Percentiles rank a stretch among this genome's conserved stretches.
phyloP scores from a whole-genome alignment of 179 eudicot genomes.

The Spergularia azorica region DNA sequence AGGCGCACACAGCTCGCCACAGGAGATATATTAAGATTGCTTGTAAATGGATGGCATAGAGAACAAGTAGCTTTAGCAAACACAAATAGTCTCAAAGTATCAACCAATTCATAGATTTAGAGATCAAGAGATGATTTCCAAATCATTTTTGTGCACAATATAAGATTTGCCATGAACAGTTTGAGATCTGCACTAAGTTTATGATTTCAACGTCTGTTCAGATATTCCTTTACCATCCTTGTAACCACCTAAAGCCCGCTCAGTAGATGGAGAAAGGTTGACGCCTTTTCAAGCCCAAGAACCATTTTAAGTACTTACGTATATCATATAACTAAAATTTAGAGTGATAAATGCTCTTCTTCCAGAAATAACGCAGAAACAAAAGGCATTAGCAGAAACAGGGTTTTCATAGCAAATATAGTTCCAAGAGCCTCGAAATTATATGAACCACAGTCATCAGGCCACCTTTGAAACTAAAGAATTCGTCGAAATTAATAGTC shows the following conservation, averaged over 20 bases:
- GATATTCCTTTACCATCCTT: background rate
- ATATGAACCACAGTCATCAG: background rate
- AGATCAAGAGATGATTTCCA: background rate
- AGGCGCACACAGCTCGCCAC: constrained; percentile 6
- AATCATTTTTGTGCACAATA: background rate
- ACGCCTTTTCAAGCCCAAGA: background rate
- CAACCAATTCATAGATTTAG: background rate
- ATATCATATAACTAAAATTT: background rate
- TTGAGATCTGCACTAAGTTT: constrained; percentile 7
- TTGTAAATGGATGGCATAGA: background rate
- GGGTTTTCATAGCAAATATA: background rate
- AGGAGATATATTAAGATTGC: constrained; percentile 7
- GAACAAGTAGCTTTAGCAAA: constrained; percentile 1
- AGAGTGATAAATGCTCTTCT: background rate
- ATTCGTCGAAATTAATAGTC: background rate
- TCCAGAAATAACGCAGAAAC: background rate
- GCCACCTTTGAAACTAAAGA: background rate
- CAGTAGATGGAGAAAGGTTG: background rate
- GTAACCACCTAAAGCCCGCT: background rate
- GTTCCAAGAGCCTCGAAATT: background rate
- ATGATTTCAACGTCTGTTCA: background rate
- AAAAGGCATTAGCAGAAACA: background rate
- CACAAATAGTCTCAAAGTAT: background rate
- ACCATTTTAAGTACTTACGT: background rate
- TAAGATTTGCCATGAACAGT: background rate